Evolutionary conservation across 2,329 filamentous ascomycete genomes (phyloP).

Genomic region (Pseudocercospora musae): DNA sequence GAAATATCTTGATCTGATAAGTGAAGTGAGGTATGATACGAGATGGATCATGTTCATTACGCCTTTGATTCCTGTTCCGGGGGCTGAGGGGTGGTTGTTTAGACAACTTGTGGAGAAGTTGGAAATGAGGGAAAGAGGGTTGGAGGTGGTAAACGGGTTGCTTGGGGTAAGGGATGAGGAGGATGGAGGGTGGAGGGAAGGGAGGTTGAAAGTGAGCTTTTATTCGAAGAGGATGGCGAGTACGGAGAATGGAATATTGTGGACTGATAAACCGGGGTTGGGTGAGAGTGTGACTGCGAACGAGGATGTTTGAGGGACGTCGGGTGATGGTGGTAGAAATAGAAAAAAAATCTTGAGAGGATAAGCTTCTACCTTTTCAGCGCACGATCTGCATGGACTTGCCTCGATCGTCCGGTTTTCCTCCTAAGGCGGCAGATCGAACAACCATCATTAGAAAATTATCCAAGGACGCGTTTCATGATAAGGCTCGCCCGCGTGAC

Average conservation of each 20-base stretch:
- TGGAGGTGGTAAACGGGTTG: too few species aligned
- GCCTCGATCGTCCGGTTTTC: too few species aligned
- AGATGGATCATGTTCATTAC: conserved; percentile 20
- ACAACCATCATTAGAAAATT: too few species aligned
- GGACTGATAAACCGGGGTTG: conserved; percentile 20
- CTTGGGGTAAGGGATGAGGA: conserved; percentile 9
- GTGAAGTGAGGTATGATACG: conserved; percentile 20
- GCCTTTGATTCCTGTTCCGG: conserved; percentile 20
- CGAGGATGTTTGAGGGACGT: too few species aligned
- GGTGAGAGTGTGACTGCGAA: conserved; percentile 14
- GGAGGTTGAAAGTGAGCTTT: conserved; percentile 20
- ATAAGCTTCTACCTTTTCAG: too few species aligned
- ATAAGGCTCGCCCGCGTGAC: too few species aligned
- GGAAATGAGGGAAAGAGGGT: conserved; percentile 2
- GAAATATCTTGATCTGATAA: conserved; percentile 5
- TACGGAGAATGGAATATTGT: conserved; percentile 11
- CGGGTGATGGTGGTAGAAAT: too few species aligned
- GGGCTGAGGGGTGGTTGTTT: conserved; percentile 16
- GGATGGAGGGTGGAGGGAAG: conserved; percentile 1
- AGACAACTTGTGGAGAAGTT: conserved; percentile 11
- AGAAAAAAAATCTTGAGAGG: too few species aligned
- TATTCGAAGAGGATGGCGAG: conserved; percentile 8
- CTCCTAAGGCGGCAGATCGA: too few species aligned
- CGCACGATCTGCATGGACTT: too few species aligned
- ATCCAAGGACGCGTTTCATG: too few species aligned